Conservation (phyloP, 371 early-diverging fungal species). For the Nematocida sp. region DNA sequence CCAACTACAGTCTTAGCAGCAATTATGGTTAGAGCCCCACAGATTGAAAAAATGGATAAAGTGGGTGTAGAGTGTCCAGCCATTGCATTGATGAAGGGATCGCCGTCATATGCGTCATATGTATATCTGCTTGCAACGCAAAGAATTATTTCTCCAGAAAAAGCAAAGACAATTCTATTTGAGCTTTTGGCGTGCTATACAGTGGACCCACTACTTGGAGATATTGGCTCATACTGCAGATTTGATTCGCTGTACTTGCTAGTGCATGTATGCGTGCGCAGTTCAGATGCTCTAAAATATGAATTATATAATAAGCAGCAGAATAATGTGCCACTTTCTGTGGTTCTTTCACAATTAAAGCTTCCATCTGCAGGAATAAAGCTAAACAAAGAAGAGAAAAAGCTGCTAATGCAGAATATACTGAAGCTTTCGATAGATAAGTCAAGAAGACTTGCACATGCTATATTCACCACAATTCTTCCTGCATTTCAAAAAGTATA, state of each 20-base stretch:
- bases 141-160: not conserved
- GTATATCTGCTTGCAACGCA: conserved; percentile 12
- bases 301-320: not conserved
- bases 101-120: not conserved
- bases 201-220: conserved; percentile 35
- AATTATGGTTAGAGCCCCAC: not conserved
- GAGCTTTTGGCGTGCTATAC: conserved; percentile 20
- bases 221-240: conserved; percentile 30
- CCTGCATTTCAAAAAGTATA: conserved; percentile 10
- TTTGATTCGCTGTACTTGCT: conserved; percentile 38
- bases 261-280: not conserved
- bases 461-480: conserved; percentile 22
- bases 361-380: not conserved
- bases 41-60: not conserved
- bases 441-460: conserved; percentile 21
- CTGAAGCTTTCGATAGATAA: conserved; percentile 40
- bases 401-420: not conserved
- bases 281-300: not conserved
- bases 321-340: not conserved
- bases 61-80: not conserved
- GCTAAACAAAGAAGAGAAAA: not conserved
- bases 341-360: not conserved
- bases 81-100: not conserved
- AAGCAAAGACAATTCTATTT: conserved; percentile 27
- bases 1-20: not conserved